These are phyloP conservation scores for Lolium multiflorum DNA, from an alignment of 176 grass and related monocot species.

Conservation along the genomic window DNA sequence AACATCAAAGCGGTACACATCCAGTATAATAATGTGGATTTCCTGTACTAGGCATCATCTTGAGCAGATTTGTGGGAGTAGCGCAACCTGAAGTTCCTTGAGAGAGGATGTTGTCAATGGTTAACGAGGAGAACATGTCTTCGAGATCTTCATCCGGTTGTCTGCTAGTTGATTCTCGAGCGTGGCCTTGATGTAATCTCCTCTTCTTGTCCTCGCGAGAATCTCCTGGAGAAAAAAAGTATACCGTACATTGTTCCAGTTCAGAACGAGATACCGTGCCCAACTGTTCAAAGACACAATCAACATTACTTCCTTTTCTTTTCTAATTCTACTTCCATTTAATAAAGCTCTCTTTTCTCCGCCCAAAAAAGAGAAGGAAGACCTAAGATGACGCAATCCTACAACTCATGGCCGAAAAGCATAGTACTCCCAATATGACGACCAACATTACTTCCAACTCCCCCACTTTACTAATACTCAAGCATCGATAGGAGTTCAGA, in stretches of 20 bases:
- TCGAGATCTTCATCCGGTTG: neutral
- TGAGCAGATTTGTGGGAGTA: neutral
- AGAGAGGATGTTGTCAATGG: neutral
- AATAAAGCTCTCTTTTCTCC: too few species aligned
- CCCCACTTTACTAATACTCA: neutral
- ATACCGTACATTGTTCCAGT: neutral
- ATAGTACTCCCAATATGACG: neutral
- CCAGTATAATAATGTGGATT: too few species aligned
- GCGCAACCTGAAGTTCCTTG: neutral
- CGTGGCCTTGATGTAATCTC: neutral
- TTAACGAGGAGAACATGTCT: neutral
- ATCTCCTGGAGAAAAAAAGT: neutral
- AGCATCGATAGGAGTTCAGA: neutral
- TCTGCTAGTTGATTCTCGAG: neutral
- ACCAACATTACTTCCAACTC: neutral
- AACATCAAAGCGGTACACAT: too few species aligned
- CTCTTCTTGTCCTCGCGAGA: neutral
- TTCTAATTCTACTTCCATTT: too few species aligned
- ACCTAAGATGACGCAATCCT: too few species aligned
- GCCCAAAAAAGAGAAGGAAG: too few species aligned
- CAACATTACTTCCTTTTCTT: too few species aligned
- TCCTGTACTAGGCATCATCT: neutral
- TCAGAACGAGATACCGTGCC: neutral
- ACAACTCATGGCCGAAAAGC: neutral
- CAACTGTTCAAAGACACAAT: neutral